These are phyloP conservation scores for Puccinia triticina DNA, from an alignment of 1,284 basidiomycete species.

Conservation along the genomic window DNA sequence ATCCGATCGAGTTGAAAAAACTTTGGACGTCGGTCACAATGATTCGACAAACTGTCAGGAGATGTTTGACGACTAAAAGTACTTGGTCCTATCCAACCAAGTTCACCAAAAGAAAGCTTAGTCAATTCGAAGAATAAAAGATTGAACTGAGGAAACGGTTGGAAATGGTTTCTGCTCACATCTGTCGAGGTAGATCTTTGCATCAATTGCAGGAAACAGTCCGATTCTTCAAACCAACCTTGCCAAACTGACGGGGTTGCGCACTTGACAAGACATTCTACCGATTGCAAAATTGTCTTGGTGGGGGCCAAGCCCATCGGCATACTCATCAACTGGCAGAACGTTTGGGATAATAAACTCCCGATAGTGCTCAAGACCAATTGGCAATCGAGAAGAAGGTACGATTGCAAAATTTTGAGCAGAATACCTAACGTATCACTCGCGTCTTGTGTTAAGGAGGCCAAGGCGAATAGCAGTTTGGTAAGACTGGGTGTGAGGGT, in stretches of 20 bases:
- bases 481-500: constrained; percentile 30
- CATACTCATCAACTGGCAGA: constrained; percentile 28
- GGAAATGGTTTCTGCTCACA: constrained; percentile 19
- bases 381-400: constrained; percentile 29
- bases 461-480: constrained; percentile 26
- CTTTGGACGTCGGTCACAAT: constrained; percentile 32
- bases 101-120: neutral
- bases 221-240: constrained; percentile 40
- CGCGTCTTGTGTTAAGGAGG: constrained; percentile 13
- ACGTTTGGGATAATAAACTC: constrained; percentile 7
- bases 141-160: neutral
- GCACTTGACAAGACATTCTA: constrained; percentile 37
- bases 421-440: constrained; percentile 39
- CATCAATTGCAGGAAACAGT: constrained; percentile 37
- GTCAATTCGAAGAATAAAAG: neutral
- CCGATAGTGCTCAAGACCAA: constrained; percentile 27
- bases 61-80: constrained; percentile 30
- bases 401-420: constrained; percentile 42
- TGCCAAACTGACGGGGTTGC: constrained; percentile 27
- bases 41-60: constrained; percentile 29
- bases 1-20: constrained; percentile 34
- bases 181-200: constrained; percentile 22
- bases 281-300: constrained; percentile 19
- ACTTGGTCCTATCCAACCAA: constrained; percentile 4
- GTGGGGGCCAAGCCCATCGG: constrained; percentile 28